Percentiles rank a stretch among this genome's conserved stretches.
Evolutionary conservation across 345 rosid genomes (phyloP).

Genomic region (Sisymbrium irio): DNA sequence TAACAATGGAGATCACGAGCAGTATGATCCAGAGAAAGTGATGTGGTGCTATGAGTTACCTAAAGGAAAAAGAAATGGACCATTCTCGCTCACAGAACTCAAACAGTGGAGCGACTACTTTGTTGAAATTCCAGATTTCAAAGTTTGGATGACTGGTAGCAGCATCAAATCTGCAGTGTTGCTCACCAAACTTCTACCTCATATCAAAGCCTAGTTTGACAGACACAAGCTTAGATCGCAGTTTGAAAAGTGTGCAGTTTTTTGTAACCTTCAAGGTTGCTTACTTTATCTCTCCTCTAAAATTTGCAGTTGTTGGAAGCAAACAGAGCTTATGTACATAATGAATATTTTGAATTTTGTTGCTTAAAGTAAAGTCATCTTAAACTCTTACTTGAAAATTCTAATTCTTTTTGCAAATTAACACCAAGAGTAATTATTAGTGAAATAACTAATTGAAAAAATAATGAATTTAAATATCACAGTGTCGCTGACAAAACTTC

Average conservation of each 20-base stretch:
- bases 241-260: not conserved
- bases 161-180: constrained; percentile 37
- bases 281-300: not conserved
- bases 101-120: constrained; percentile 64
- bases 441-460: no score
- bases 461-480: no score
- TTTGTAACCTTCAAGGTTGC: not conserved
- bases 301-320: not conserved
- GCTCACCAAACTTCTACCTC: constrained; percentile 27
- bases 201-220: constrained; percentile 20
- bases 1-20: not conserved
- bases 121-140: constrained; percentile 42
- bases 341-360: no score
- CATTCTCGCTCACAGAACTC: constrained; percentile 48
- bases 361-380: no score
- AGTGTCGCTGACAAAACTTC: no score
- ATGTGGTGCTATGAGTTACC: constrained; percentile 66
- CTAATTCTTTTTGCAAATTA: no score
- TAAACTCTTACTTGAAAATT: no score
- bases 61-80: constrained; percentile 53
- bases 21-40: constrained; percentile 20
- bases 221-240: not conserved
- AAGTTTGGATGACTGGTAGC: constrained; percentile 60
- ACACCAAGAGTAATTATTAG: no score
- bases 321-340: no score